Conservation (phyloP, 345 rosid species). For the Bretschneidera sinensis region DNA sequence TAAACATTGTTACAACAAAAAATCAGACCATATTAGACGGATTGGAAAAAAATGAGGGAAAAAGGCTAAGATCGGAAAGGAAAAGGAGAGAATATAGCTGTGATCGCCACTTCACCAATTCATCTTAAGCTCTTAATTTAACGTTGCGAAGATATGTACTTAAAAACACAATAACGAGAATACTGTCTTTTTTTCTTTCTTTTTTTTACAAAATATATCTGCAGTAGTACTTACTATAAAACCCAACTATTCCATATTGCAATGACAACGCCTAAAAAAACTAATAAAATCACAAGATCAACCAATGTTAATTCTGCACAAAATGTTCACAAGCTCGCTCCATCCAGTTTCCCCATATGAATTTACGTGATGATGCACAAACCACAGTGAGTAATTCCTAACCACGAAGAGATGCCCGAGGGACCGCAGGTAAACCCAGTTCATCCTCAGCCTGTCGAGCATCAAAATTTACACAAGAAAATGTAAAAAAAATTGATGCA, state of each 20-base stretch:
- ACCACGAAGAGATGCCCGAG: slow-evolving; percentile 75
- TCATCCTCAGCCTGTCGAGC: slow-evolving; percentile 80
- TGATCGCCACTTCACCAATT: too few relatives aligned
- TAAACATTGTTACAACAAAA: too few relatives aligned
- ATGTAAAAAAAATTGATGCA: too few relatives aligned
- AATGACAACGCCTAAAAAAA: slow-evolving; percentile 1
- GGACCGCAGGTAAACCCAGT: slow-evolving; percentile 81
- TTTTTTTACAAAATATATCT: not conserved
- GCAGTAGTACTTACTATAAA: slow-evolving; percentile 2
- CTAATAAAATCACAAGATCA: slow-evolving; percentile 11
- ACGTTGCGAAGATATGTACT: too few relatives aligned
- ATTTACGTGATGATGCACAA: not conserved
- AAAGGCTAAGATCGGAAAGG: too few relatives aligned
- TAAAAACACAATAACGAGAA: too few relatives aligned
- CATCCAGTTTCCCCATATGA: not conserved
- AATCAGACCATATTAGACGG: too few relatives aligned
- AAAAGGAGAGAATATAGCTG: too few relatives aligned
- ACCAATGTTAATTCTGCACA: slow-evolving; percentile 17
- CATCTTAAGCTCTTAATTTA: too few relatives aligned
- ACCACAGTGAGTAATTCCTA: slow-evolving; percentile 19
- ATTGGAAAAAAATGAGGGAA: too few relatives aligned
- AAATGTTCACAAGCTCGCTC: slow-evolving; percentile 17
- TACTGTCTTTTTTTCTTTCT: too few relatives aligned
- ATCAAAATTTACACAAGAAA: slow-evolving; percentile 1
- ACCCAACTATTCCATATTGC: slow-evolving; percentile 2